Base-by-base conservation (phyloP, 768 basidiomycete species). In the Mycena sanguinolenta region DNA sequence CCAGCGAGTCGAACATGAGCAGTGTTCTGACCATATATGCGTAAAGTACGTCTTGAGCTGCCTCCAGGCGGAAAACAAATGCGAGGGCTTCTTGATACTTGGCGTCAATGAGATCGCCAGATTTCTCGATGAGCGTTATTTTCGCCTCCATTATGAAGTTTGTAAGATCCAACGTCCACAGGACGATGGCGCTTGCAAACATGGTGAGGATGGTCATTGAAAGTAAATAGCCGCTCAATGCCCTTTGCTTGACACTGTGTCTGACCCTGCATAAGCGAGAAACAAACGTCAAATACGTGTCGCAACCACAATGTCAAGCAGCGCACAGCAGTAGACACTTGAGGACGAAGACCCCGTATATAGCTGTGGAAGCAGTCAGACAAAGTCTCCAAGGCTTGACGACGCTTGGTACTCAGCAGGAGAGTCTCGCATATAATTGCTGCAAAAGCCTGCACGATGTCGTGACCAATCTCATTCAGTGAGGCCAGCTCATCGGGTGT, bases 11-110 rank as follows among this genome's bases (percentile, higher is more conserved):
- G 27, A 55, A 8, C 17, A 54, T 54, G 13, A 42, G 17, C 38
- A 44, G 53, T 21, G 38, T 30, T 28, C 63, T 54, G 14, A 64
- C 63, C 63, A 64, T 64, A 55, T 44, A 64, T 27, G 63, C 63
- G 54, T 64, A 64, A 55, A 64, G 63, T 9, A 46, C 19, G 30
- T 64, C 23, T 57, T 54, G 52, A 55, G 25, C 63, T 21, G 38
- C 63, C 42, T 39, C 53, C 36, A 64, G 36, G 39, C 39, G 53
- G 53, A 55, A 42, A 57, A 55, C 38, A 42, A 64, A 64, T 57
- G 21, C 30, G 14, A 39, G 39, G 32, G 63, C 63, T 13, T 57
- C 55, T 21, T 54, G 8, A 3, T n/a, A 3, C 53, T 64, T 64
- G 52, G n/a, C 38, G 63, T 44, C 53, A 28, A 64, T 54, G 27